Conservation (phyloP, 2,329 filamentous ascomycete species). For the Seiridium cupressi region DNA sequence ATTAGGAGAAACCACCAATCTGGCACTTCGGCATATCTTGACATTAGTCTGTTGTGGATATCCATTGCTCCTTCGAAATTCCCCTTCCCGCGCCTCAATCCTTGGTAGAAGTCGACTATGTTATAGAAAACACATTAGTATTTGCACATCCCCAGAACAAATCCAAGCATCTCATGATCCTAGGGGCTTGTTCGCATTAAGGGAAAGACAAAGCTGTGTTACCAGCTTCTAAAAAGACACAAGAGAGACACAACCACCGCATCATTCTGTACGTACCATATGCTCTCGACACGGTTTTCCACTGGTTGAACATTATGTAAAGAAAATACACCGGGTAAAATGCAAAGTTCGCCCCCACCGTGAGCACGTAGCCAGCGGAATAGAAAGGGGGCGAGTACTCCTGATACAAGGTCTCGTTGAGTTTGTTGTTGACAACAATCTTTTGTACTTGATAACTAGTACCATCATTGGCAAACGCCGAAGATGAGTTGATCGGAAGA, state of each 20-base stretch:
- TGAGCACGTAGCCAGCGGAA: conserved; percentile 39
- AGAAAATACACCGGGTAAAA: conserved; percentile 43
- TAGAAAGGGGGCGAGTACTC: conserved; percentile 43
- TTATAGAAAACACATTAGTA: too few relatives aligned
- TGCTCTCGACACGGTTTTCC: conserved; percentile 33
- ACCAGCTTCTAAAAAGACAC: too few relatives aligned
- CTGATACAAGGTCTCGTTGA: conserved; percentile 37
- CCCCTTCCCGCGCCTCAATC: conserved; percentile 33
- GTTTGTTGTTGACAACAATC: conserved; percentile 34
- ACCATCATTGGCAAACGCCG: conserved; percentile 43
- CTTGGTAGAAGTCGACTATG: conserved; percentile 33
- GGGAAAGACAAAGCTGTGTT: too few relatives aligned
- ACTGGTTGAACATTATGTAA: conserved; percentile 41
- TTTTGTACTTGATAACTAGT: conserved; percentile 37
- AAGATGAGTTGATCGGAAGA: conserved; percentile 40
- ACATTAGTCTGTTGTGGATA: conserved; percentile 41
- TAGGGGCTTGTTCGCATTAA: too few relatives aligned
- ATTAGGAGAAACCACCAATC: conserved; percentile 49
- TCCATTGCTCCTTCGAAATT: conserved; percentile 43
- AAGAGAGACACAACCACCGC: too few relatives aligned
- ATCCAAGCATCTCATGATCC: too few relatives aligned
- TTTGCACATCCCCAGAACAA: too few relatives aligned
- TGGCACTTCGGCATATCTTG: conserved; percentile 42
- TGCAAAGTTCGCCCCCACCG: conserved; percentile 39
- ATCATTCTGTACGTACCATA: conserved; percentile 17